Percentiles rank a stretch among this genome's conserved stretches.
These are phyloP conservation scores for Chamaecrista fasciculata DNA, from an alignment of 306 rosid species.

Conservation along the genomic window DNA sequence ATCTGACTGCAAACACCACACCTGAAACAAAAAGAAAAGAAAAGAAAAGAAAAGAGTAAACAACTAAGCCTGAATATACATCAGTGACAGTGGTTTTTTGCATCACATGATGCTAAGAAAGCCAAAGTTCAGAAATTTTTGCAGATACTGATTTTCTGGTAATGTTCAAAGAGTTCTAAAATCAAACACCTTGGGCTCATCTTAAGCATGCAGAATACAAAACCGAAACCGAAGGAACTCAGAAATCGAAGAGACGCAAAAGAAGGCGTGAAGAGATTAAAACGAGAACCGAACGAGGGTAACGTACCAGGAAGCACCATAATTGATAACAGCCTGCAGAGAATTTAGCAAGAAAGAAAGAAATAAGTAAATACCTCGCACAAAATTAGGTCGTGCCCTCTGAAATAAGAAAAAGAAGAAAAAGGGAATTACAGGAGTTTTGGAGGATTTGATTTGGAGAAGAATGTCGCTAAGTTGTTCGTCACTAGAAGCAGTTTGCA, in stretches of 20 bases:
- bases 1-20: slow-evolving; percentile 74
- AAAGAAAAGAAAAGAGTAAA: neutral
- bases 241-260: neutral
- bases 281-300: neutral
- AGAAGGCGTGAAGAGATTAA: neutral
- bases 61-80: neutral
- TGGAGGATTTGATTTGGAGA: slow-evolving; percentile 68
- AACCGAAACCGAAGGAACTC: neutral
- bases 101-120: neutral
- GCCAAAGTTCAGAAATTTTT: neutral
- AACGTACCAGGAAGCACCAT: slow-evolving; percentile 86
- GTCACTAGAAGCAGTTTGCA: slow-evolving; percentile 66
- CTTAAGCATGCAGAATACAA: neutral
- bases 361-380: neutral
- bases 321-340: slow-evolving; percentile 86
- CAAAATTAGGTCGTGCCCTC: neutral
- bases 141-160: neutral
- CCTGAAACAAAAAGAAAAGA: slow-evolving; percentile 52
- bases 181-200: slow-evolving; percentile 41
- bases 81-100: neutral
- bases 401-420: neutral
- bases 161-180: slow-evolving; percentile 22
- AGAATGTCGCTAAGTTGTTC: slow-evolving; percentile 51
- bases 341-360: slow-evolving; percentile 1
- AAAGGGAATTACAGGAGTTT: slow-evolving; percentile 52